Conservation (phyloP, 176 grass and related monocot genomes). For the Saccharum officinarum region DNA sequence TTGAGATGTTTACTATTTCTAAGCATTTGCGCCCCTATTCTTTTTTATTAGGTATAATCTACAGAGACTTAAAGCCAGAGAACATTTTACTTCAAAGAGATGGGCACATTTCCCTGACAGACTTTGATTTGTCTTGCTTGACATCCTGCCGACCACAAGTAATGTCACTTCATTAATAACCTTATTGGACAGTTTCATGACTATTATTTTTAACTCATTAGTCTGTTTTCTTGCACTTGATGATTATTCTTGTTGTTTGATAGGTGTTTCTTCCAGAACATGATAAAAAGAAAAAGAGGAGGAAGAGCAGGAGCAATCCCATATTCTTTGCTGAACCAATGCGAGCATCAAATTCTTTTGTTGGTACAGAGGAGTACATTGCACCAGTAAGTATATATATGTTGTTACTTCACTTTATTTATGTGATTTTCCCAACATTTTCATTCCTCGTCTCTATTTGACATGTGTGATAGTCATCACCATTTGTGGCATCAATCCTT, state of each 20-base stretch:
- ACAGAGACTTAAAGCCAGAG: conserved; percentile 90
- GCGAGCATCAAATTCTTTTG: conserved; percentile 97
- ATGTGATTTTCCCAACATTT: background rate
- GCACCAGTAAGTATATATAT: conserved; percentile 73
- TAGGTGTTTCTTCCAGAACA: conserved; percentile 75
- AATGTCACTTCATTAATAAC: background rate
- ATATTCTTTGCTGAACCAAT: conserved; percentile 90
- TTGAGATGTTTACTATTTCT: background rate
- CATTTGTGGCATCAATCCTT: conserved; percentile 2
- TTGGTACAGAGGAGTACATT: conserved; percentile 98
- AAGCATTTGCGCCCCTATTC: background rate
- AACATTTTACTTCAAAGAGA: conserved; percentile 87
- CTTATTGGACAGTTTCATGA: background rate
- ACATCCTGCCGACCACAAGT: conserved; percentile 86
- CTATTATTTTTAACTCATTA: background rate
- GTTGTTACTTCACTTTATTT: background rate
- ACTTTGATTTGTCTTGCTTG: conserved; percentile 91
- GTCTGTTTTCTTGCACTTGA: conserved; percentile 12
- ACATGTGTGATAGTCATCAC: background rate
- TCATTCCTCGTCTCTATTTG: background rate
- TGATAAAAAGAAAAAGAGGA: conserved; percentile 48
- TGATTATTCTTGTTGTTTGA: background rate
- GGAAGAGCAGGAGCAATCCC: conserved; percentile 54
- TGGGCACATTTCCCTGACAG: conserved; percentile 82
- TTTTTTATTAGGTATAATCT: conserved; percentile 75